phyloP scores from a whole-genome alignment of 2,329 filamentous ascomycete genomes.

The Thelonectria rubi region DNA sequence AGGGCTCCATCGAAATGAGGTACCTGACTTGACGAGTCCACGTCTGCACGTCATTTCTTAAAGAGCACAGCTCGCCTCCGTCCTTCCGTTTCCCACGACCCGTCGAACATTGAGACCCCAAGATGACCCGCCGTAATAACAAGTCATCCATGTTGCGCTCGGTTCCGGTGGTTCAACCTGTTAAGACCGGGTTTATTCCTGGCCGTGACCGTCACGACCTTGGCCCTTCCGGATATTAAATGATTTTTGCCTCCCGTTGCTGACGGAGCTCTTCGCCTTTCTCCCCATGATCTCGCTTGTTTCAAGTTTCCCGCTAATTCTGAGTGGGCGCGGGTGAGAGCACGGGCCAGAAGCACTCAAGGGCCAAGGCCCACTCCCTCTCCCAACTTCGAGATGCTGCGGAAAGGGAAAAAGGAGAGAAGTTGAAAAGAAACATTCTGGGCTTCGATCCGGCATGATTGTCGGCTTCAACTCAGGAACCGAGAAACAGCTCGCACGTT shows the following conservation, averaged over 20 bases:
- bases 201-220: slow-evolving; percentile 20
- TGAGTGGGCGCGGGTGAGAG: slow-evolving; percentile 32
- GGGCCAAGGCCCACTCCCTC: slow-evolving; percentile 36
- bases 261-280: slow-evolving; percentile 22
- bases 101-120: background rate
- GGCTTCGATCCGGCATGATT: background rate
- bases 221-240: slow-evolving; percentile 34
- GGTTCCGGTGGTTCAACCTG: slow-evolving; percentile 11
- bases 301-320: slow-evolving; percentile 44
- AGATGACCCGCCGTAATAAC: slow-evolving; percentile 17
- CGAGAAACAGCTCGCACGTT: slow-evolving; percentile 7
- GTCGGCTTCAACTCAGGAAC: slow-evolving; percentile 2
- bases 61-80: slow-evolving; percentile 1
- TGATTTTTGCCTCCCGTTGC: slow-evolving; percentile 18
- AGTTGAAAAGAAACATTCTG: background rate
- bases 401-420: slow-evolving; percentile 7
- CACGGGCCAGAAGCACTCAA: slow-evolving; percentile 32
- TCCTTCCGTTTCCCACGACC: background rate
- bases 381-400: slow-evolving; percentile 20
- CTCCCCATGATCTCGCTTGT: slow-evolving; percentile 30
- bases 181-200: slow-evolving; percentile 20
- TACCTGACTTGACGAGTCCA: slow-evolving; percentile 9
- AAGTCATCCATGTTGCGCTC: slow-evolving; percentile 15
- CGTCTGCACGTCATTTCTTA: slow-evolving; percentile 16
- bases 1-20: too few relatives aligned